Base-by-base conservation (phyloP, 2,329 filamentous ascomycete species). In the Periglandula ipomoeae region DNA sequence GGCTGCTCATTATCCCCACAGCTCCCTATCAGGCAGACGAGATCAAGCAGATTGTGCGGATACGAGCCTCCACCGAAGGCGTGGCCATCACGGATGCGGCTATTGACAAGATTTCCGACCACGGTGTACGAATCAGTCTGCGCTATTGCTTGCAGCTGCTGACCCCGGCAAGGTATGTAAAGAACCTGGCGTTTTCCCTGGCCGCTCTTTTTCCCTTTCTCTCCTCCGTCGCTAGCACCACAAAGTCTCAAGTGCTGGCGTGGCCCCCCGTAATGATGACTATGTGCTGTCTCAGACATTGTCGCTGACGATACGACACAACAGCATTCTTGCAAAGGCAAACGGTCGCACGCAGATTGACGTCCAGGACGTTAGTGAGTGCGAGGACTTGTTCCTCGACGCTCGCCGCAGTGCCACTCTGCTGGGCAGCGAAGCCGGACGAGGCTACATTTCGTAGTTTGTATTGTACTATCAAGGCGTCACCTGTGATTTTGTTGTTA, bases 1-100 rank as follows among this genome's bases (percentile, higher is more conserved):
- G 93, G 52, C 81, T 98, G 48, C 86, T 98, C 63, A 97, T 98
- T 70, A 85, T 98, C 61, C 93, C 93, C 40, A 98, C 93, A 17
- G 87, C 89, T 58, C 84, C 89, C 10, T 98, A 97, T 71, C 79
- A 84, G 52, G 79, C 83, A 38, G 82, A 89, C 15, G 93, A 98
- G 71, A 95, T 98, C 66, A 89, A 89, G 71, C 82, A 84, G 53
- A 98, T 98, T 67, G 85, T 97, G 59, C 80, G 84, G 56, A 83
- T 94, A 59, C 85, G 93, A 44, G 82, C 89, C 35, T 82, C 83
- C 55, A 91, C 86, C 8, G 90, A 96, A 70, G 81, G 81, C 44
- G 81, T 95, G 40, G 76, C 79, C 53, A 82, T 97, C 56, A 83
- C 81, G 37, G 88, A 94, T 44, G 80, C 82, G 19, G 93, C 93